phyloP scores from a whole-genome alignment of 345 rosid genomes.

The Eucalyptus rudis region DNA sequence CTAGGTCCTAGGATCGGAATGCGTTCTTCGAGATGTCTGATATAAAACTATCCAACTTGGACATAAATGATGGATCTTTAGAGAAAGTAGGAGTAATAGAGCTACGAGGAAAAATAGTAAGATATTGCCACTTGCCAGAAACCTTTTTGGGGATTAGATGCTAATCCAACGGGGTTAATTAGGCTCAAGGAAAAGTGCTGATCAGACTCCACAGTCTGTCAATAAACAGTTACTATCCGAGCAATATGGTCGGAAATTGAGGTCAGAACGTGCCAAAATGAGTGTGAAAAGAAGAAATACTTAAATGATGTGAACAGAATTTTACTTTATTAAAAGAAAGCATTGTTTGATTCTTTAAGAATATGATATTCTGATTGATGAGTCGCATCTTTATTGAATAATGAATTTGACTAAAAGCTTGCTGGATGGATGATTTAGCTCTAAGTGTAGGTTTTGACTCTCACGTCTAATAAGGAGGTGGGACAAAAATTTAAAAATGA shows the following conservation, averaged over 20 bases:
- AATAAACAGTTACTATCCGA: background rate
- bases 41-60: background rate
- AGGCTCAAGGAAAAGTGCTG: background rate
- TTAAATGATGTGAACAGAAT: background rate
- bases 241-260: background rate
- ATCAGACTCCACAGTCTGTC: background rate
- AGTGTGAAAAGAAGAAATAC: background rate
- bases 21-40: background rate
- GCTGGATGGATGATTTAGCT: too few species aligned
- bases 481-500: accelerated
- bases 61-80: background rate
- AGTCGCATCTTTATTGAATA: background rate
- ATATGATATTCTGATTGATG: background rate
- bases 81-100: background rate
- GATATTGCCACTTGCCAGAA: background rate
- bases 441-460: too few species aligned
- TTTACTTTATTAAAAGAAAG: background rate
- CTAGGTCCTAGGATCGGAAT: background rate
- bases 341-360: background rate
- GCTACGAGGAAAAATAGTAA: background rate
- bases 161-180: background rate
- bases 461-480: accelerated
- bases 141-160: background rate
- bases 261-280: background rate
- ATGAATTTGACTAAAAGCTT: background rate